Base-by-base conservation (phyloP, 345 rosid species). In the Gossypium stocksii region DNA sequence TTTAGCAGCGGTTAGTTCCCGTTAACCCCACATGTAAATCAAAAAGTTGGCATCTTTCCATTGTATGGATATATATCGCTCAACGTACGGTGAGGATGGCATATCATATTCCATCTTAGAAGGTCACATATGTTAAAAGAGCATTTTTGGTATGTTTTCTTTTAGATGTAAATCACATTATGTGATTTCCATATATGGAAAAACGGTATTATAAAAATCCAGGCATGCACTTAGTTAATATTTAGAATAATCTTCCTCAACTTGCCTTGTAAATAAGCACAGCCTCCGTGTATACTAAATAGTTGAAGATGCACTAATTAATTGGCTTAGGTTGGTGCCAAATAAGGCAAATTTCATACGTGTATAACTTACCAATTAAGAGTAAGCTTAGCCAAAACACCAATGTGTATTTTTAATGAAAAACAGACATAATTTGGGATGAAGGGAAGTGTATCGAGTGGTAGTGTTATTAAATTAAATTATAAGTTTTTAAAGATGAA, bases 31-130 rank as follows among this genome's bases (percentile, higher is more conserved):
- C 3, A 8, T 8, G n/a, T 13, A 34, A 34, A n/a, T 45, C 19
- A 45, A 66, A 44, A 44, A 5, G 19, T 22, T 45, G 20, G 20
- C n/a, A 25, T 13, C 54, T 44, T 29, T 66, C 70, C 52, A 44
- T 23, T 23, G 23, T 51, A 22, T 65, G 51, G 23, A 44, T 43
- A 63, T 17, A 63, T 46, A 22, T 19, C 22, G 27, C 25, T 6
- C 49, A 64, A 64, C 16, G 51, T 43, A 64, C 51, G 49, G 69
- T 64, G 9, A 64, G 69, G 51, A 64, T 41, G 25, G 69, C 69
- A 17, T 52, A 52, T 63, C 67, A 9, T 44, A 16, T 12, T 60
- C 34, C n/a, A 19, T 34, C 38, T 34, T 34, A 4, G 38, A 34
- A 34, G 38, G 38, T 4, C 41, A 34, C 41, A 34, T 34, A 1